Base-by-base conservation (phyloP, 345 rosid species). In the Gynandropsis gynandra region DNA sequence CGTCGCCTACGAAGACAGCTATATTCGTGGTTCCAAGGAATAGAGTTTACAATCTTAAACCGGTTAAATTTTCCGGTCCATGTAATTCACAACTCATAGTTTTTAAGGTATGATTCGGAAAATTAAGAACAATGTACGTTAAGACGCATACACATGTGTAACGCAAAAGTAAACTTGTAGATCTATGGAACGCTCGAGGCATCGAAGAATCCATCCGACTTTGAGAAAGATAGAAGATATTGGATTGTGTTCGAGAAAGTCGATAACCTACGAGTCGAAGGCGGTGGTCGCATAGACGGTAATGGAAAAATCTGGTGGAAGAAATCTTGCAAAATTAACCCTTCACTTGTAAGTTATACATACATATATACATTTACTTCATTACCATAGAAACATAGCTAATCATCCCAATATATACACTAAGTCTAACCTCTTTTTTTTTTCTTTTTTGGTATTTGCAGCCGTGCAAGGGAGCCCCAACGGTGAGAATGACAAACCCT, bases 211-310 rank as follows among this genome's bases (percentile, higher is more conserved):
- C 67, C 38, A 41, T 74, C 75, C 0, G 96, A 77, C 66, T 90
- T 82, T 59, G 3, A 63, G 19, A 40, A 38, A 1, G 80, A 78
- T 11, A 64, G 64, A 20, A 64, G 63, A 5, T 72, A 61, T 27
- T 90, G 98, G 98, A 61, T 90, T 35, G 35, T 57, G 16, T 87
- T 87, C 38, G 50, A 77, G 0, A 62, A 58, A 46, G 75, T 90
- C 4, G 11, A 54, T 20, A 74, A 82, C 52, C 74, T 90, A 19
- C 65, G 66, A 42, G 78, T 90, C 8, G 80, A 66, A 65, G 98
- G 98, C 19, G 87, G 95, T n/a, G 98, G 98, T 36, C 71, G 65
- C 58, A 82, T 90, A 63, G 47, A 90, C 37, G 98, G 98, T 13
- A 87, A 77, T 63, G 98, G 98, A 7, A 52, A 66, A 12, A 71